These are phyloP conservation scores for Coelastrella sp. DNA, from an alignment of 139 green algal species.

Conservation along the genomic window DNA sequence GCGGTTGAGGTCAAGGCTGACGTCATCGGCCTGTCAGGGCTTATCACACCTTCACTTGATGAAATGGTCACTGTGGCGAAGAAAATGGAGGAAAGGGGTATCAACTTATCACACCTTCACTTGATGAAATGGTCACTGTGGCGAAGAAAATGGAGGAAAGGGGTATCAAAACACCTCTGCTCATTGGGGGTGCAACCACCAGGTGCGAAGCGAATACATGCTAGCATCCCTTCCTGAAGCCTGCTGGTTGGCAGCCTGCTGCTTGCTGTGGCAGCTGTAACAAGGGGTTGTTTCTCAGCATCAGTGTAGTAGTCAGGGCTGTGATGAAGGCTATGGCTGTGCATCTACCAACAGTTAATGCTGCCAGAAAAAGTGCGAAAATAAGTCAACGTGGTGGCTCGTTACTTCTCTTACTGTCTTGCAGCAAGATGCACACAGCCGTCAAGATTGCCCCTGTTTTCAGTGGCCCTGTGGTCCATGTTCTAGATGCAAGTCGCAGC, in stretches of 20 bases:
- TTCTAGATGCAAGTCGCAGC: conserved; percentile 94
- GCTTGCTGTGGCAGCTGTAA: no score
- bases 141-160: conserved; percentile 95
- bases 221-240: no score
- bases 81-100: conserved; percentile 92
- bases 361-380: background rate
- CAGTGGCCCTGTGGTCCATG: conserved; percentile 90
- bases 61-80: conserved; percentile 99
- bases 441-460: conserved; percentile 98
- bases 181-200: conserved; percentile 98
- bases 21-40: conserved; percentile 96
- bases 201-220: background rate
- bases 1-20: conserved; percentile 93
- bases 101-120: conserved; percentile 98
- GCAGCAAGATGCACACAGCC: conserved; percentile 98
- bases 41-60: conserved; percentile 98
- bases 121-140: conserved; percentile 99
- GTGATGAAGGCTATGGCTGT: no score
- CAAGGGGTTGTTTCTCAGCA: no score
- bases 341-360: background rate
- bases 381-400: background rate
- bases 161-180: conserved; percentile 90
- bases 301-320: no score
- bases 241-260: no score
- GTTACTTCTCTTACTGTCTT: background rate